phyloP scores from a whole-genome alignment of 73 alveolate genomes.

The Tetrahymena thermophila region DNA sequence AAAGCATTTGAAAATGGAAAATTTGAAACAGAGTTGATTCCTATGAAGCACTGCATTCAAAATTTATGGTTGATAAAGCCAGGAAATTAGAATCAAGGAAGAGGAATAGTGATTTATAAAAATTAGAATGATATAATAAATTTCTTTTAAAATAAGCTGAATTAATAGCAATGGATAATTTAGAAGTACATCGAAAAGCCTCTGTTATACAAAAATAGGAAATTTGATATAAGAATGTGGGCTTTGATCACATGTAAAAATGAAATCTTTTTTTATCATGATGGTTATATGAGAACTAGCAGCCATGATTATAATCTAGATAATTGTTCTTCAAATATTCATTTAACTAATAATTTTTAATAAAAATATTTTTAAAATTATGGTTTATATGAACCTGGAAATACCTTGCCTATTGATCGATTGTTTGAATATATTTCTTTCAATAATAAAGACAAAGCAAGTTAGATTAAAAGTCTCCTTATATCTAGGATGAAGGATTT shows the following conservation, averaged over 20 bases:
- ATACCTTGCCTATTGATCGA: constrained; percentile 43
- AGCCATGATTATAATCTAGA: constrained; percentile 55
- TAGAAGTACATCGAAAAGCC: constrained; percentile 90
- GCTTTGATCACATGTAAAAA: constrained; percentile 61
- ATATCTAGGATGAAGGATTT: constrained; percentile 26
- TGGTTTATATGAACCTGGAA: constrained; percentile 83
- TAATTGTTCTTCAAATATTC: constrained; percentile 66
- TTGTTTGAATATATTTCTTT: neutral
- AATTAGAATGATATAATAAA: constrained; percentile 67
- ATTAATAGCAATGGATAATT: constrained; percentile 56
- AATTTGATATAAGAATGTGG: constrained; percentile 92
- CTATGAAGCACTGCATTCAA: constrained; percentile 72
- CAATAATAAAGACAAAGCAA: constrained; percentile 20
- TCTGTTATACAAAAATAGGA: constrained; percentile 71
- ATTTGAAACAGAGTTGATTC: constrained; percentile 42
- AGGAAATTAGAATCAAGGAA: constrained; percentile 82
- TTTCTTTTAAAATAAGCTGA: constrained; percentile 33
- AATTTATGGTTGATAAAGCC: constrained; percentile 90
- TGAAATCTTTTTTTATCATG: constrained; percentile 59
- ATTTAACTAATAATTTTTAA: constrained; percentile 80
- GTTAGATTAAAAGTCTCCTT: neutral
- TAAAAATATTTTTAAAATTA: constrained; percentile 71
- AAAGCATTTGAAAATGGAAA: constrained; percentile 49
- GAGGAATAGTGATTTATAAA: constrained; percentile 82
- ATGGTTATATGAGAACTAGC: constrained; percentile 79